These are phyloP conservation scores for Xylaria sp. DNA, from an alignment of 2,329 filamentous ascomycete genomes.

Conservation along the genomic window DNA sequence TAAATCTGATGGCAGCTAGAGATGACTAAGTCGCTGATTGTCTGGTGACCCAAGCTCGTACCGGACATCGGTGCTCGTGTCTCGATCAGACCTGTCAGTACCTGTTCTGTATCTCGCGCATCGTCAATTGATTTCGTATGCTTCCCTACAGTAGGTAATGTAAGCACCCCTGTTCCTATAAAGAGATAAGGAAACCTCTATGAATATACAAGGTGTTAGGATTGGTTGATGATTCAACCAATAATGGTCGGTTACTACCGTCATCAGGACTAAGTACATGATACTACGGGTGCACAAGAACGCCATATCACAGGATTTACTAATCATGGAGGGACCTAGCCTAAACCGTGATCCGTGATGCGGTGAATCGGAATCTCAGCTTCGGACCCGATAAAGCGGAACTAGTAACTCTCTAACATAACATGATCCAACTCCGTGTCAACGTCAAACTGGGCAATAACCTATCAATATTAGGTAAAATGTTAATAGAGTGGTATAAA, in stretches of 20 bases:
- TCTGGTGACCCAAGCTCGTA: constrained; percentile 5
- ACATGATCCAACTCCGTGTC: no score
- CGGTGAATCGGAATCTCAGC: not conserved
- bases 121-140: not conserved
- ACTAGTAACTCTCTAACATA: not conserved
- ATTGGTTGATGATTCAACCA: constrained; percentile 11
- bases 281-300: not conserved
- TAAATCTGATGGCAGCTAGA: constrained; percentile 3
- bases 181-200: constrained; percentile 25
- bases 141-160: not conserved
- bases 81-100: constrained; percentile 1
- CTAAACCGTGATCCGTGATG: not conserved
- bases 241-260: not conserved
- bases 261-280: not conserved
- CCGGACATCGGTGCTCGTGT: not conserved
- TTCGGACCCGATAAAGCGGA: not conserved
- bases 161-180: constrained; percentile 11
- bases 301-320: not conserved
- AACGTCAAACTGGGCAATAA: no score
- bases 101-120: not conserved
- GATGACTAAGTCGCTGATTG: not conserved
- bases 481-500: no score
- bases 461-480: no score
- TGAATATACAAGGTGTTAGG: not conserved
- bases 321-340: not conserved